Conservation (phyloP, 1,139 yeast genomes). For the Lodderomyces elongisporus region DNA sequence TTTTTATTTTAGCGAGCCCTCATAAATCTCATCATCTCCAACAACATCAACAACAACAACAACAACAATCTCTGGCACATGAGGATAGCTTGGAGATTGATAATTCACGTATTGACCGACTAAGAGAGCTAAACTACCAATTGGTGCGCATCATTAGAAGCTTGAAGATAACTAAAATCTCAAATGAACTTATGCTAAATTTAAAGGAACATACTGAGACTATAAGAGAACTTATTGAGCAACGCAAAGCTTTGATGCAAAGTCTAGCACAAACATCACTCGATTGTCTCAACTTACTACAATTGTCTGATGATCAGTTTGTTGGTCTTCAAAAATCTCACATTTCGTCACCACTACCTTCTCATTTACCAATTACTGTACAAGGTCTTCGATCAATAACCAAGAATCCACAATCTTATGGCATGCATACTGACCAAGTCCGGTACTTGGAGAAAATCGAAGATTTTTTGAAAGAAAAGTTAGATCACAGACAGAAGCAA, state of each 20-base stretch:
- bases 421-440: slow-evolving; percentile 33
- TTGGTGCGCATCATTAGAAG: slow-evolving; percentile 32
- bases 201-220: slow-evolving; percentile 24
- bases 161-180: slow-evolving; percentile 35
- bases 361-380: slow-evolving; percentile 10
- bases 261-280: slow-evolving; percentile 24
- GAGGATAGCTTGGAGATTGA: background rate
- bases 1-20: slow-evolving; percentile 40
- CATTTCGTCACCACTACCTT: background rate
- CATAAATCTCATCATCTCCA: slow-evolving; percentile 17
- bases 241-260: slow-evolving; percentile 23
- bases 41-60: background rate
- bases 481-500: slow-evolving; percentile 29
- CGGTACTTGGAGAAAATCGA: slow-evolving; percentile 27
- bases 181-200: slow-evolving; percentile 22
- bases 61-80: background rate
- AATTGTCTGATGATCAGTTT: slow-evolving; percentile 32
- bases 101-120: slow-evolving; percentile 6
- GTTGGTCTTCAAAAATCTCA: slow-evolving; percentile 25
- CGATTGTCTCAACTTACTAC: slow-evolving; percentile 23
- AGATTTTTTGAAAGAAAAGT: slow-evolving; percentile 24
- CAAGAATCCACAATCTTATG: slow-evolving; percentile 37
- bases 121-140: slow-evolving; percentile 36
- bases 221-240: slow-evolving; percentile 22
- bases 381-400: slow-evolving; percentile 36